phyloP scores from a whole-genome alignment of 108 stramenopile species.

The Schizochytrium sp. region DNA sequence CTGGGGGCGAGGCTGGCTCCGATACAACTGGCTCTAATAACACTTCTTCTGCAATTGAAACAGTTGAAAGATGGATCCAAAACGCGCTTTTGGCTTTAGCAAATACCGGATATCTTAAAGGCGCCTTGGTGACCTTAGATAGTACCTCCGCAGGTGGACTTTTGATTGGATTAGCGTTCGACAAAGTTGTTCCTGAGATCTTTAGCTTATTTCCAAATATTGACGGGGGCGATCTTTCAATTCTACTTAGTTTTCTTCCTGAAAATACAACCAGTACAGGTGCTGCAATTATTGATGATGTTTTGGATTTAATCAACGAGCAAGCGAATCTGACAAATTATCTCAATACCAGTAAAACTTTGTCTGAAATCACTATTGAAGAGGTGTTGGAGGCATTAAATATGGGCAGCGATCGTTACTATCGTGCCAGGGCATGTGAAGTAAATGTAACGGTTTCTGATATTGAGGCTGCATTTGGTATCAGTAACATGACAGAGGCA shows the following conservation, averaged over 20 bases:
- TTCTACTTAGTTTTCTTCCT: not conserved
- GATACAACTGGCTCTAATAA: no score
- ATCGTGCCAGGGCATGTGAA: not conserved
- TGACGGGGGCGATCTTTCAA: not conserved
- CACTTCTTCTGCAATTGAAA: no score
- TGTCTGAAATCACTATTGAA: constrained; percentile 26
- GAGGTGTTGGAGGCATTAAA: not conserved
- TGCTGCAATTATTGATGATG: not conserved
- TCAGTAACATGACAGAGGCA: not conserved
- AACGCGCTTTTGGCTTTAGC: no score
- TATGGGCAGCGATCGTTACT: not conserved
- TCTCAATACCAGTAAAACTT: not conserved
- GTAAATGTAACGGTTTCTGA: constrained; percentile 10
- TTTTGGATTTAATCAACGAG: not conserved
- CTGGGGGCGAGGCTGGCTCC: no score
- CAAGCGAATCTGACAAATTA: not conserved
- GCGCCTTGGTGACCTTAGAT: no score
- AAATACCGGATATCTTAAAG: no score
- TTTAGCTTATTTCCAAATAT: no score
- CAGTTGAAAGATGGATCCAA: no score
- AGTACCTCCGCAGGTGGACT: no score
- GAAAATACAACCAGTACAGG: not conserved
- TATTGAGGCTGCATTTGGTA: constrained; percentile 18
- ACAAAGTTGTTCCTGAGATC: no score
- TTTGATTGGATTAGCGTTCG: no score